Evolutionary conservation across 1,284 basidiomycete species (phyloP).

Genomic region (Ganoderma sinense): DNA sequence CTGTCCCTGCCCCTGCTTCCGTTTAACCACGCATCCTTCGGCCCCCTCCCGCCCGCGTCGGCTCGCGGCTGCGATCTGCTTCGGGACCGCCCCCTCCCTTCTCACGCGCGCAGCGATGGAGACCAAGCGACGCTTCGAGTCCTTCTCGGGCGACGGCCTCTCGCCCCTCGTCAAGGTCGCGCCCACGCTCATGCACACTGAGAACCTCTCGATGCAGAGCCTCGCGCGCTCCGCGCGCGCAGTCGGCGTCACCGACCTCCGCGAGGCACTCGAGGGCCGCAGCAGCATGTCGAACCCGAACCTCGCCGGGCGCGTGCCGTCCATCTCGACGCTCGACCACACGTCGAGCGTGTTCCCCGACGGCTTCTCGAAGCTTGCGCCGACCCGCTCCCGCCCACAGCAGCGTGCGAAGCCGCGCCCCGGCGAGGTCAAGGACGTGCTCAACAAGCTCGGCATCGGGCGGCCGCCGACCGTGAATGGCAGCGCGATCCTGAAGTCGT

Average conservation of each 20-base stretch:
- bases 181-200: conserved; percentile 86
- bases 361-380: conserved; percentile 45
- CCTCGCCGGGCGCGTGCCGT: conserved; percentile 60
- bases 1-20: neutral
- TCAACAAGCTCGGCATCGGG: conserved; percentile 80
- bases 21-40: neutral
- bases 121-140: conserved; percentile 62
- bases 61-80: neutral
- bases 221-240: conserved; percentile 76
- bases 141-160: conserved; percentile 67
- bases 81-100: neutral
- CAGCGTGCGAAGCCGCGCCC: conserved; percentile 54
- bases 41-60: neutral
- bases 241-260: conserved; percentile 85
- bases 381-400: conserved; percentile 62
- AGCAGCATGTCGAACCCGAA: conserved; percentile 81
- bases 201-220: conserved; percentile 86
- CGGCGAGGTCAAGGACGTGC: conserved; percentile 79
- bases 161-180: conserved; percentile 81
- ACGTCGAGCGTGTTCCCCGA: conserved; percentile 55
- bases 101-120: conserved; percentile 58
- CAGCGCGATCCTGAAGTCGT: conserved; percentile 67
- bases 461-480: conserved; percentile 57
- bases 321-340: conserved; percentile 79
- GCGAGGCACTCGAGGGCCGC: conserved; percentile 86